A percentile compares a stretch with the other conserved stretches of the same genome.
Evolutionary conservation across 2,329 filamentous ascomycete species (phyloP).

Genomic region (Apiospora malaysiana): DNA sequence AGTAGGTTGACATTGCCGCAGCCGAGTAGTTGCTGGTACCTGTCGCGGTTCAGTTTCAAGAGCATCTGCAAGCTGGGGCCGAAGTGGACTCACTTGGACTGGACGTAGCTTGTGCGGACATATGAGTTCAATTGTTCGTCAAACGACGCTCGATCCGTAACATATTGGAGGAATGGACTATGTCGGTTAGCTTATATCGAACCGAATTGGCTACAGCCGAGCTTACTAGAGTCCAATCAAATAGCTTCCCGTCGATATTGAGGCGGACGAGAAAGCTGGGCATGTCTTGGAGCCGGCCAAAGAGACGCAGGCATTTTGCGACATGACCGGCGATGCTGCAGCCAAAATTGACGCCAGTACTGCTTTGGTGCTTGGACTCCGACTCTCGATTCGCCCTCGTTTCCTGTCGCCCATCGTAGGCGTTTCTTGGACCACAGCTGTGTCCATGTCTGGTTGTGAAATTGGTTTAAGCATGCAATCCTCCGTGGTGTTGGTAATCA

Average conservation of each 20-base stretch:
- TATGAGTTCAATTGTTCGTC: conserved; percentile 77
- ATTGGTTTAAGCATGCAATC: conserved; percentile 22
- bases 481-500: conserved; percentile 27
- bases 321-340: conserved; percentile 32
- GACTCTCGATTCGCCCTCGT: conserved; percentile 23
- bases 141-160: conserved; percentile 78
- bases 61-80: conserved; percentile 3
- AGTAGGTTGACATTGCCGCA: conserved; percentile 78
- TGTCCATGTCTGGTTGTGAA: neutral
- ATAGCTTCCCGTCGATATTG: conserved; percentile 42
- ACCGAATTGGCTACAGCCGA: conserved; percentile 28
- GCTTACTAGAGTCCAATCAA: conserved; percentile 38
- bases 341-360: conserved; percentile 33
- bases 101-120: conserved; percentile 75
- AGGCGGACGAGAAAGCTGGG: conserved; percentile 44
- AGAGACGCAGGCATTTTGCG: conserved; percentile 41
- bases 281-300: conserved; percentile 44
- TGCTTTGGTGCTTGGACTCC: conserved; percentile 26
- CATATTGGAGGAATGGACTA: conserved; percentile 81
- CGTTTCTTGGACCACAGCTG: neutral
- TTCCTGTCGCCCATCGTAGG: conserved; percentile 4
- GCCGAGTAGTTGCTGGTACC: conserved; percentile 82
- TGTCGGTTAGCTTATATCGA: conserved; percentile 22
- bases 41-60: conserved; percentile 45
- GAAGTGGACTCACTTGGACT: conserved; percentile 69